phyloP scores from a whole-genome alignment of 768 basidiomycete species.

The Holtermanniella nyarrowii region DNA sequence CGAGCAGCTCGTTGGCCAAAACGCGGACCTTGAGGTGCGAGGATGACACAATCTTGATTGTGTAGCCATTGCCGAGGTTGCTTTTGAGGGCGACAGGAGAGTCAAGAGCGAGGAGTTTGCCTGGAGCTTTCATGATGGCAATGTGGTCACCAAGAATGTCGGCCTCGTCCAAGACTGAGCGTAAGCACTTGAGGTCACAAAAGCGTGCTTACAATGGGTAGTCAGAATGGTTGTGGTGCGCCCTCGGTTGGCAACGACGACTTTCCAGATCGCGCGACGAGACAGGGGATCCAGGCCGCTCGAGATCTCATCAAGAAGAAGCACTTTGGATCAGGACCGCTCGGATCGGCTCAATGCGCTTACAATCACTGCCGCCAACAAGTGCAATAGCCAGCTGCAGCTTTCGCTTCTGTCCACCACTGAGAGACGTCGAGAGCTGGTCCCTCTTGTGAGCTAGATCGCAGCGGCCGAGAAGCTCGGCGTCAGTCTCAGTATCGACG shows the following conservation, averaged over 20 bases:
- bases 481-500: conserved; percentile 49
- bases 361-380: conserved; percentile 62
- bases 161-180: conserved; percentile 54
- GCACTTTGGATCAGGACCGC: conserved; percentile 10
- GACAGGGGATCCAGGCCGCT: conserved; percentile 68
- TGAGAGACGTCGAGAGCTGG: conserved; percentile 56
- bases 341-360: conserved; percentile 13
- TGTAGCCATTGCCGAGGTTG: conserved; percentile 62
- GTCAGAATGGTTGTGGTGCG: conserved; percentile 65
- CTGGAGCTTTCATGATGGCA: conserved; percentile 63
- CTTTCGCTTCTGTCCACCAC: conserved; percentile 74
- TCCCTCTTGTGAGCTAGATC: conserved; percentile 62
- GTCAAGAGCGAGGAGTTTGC: conserved; percentile 61
- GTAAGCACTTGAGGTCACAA: not conserved
- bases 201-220: conserved; percentile 52
- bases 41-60: conserved; percentile 46
- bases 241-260: conserved; percentile 56
- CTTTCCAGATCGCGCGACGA: conserved; percentile 65
- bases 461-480: conserved; percentile 59
- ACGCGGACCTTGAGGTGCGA: conserved; percentile 36
- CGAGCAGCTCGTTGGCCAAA: conserved; percentile 28
- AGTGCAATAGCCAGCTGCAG: conserved; percentile 72
- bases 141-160: conserved; percentile 68
- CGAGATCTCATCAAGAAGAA: conserved; percentile 37
- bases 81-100: conserved; percentile 66